Percentiles rank a stretch among this genome's conserved stretches.
Evolutionary conservation across 495 filamentous ascomycete species (phyloP).

Genomic region (Darksidea phi): DNA sequence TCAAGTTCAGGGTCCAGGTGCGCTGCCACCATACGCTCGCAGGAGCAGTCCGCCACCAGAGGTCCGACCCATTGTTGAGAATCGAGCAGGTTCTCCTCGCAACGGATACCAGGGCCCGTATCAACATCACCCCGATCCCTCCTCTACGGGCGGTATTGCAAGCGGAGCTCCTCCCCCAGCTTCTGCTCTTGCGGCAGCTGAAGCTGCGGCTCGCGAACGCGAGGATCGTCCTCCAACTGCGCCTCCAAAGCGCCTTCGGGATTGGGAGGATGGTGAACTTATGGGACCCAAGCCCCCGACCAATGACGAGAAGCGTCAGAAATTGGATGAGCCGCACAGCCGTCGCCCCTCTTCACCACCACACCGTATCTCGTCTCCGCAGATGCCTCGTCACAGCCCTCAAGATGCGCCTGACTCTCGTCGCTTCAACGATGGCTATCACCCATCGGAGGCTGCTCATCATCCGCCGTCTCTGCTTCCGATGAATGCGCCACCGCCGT

Average conservation of each 20-base stretch:
- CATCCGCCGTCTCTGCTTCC: conserved; percentile 72
- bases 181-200: conserved; percentile 69
- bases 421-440: conserved; percentile 68
- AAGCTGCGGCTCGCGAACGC: conserved; percentile 75
- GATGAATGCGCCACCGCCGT: conserved; percentile 43
- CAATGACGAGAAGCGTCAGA: conserved; percentile 80
- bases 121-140: conserved; percentile 67
- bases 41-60: conserved; percentile 77
- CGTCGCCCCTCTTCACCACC: conserved; percentile 45
- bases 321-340: conserved; percentile 75
- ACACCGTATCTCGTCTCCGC: conserved; percentile 32
- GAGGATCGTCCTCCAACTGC: conserved; percentile 73
- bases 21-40: conserved; percentile 57
- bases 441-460: conserved; percentile 87
- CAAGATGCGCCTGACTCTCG: conserved; percentile 72
- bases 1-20: conserved; percentile 31
- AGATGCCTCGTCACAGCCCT: conserved; percentile 68
- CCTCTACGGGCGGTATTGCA: conserved; percentile 67
- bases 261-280: conserved; percentile 83
- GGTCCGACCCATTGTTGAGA: conserved; percentile 81
- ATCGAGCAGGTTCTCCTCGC: conserved; percentile 78
- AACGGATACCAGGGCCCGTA: conserved; percentile 77
- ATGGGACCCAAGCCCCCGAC: conserved; percentile 72
- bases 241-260: conserved; percentile 78
- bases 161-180: conserved; percentile 71